phyloP scores from a whole-genome alignment of 108 stramenopile species.

The Pseudonitzschia multistriata region DNA sequence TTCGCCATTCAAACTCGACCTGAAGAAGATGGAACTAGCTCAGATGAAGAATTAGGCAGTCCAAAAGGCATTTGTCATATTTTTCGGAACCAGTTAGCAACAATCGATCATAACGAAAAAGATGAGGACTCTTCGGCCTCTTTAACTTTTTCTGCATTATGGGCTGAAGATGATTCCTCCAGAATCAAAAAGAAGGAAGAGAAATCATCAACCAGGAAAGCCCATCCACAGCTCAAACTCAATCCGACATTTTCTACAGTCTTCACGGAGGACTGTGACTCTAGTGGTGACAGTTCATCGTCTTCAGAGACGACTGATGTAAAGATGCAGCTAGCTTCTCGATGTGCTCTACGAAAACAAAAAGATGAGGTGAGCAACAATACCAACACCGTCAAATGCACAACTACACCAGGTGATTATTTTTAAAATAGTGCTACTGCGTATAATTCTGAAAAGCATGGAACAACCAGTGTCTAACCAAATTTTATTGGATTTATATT shows the following conservation, averaged over 20 bases:
- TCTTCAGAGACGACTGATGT: neutral
- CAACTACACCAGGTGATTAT: neutral
- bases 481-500: neutral
- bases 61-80: neutral
- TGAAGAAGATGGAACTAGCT: neutral
- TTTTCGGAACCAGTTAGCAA: neutral
- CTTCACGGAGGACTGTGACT: neutral
- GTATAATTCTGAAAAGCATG: neutral
- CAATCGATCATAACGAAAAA: neutral
- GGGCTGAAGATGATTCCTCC: neutral
- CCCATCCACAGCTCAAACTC: neutral
- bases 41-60: neutral
- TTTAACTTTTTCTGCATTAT: neutral
- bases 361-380: slow-evolving; percentile 11
- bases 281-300: neutral
- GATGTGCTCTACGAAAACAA: neutral
- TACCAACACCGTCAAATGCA: neutral
- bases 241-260: slow-evolving; percentile 15
- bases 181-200: neutral
- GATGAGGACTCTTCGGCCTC: neutral
- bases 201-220: neutral
- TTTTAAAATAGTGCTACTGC: too few species aligned
- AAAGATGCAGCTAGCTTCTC: neutral
- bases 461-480: neutral
- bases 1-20: slow-evolving; percentile 2